phyloP scores from a whole-genome alignment of 2,329 filamentous ascomycete species.

The Penicillium concentricum region DNA sequence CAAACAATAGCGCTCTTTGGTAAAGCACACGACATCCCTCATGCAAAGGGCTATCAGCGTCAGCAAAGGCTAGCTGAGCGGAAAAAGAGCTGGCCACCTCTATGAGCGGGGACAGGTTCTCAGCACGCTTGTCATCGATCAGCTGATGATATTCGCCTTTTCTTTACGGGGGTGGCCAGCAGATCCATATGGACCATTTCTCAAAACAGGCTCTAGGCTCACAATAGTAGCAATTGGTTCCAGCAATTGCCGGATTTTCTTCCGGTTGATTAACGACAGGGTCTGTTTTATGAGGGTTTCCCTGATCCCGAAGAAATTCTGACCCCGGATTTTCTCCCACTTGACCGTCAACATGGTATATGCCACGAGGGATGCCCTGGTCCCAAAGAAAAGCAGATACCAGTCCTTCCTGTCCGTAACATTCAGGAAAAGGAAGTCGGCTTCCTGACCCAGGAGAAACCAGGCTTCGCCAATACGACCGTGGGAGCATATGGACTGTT shows the following conservation, averaged over 20 bases:
- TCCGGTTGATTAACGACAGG: background rate
- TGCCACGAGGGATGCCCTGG: background rate
- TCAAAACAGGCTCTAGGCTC: background rate
- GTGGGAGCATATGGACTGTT: background rate
- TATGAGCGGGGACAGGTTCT: background rate
- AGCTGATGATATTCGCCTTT: background rate
- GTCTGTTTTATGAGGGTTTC: background rate
- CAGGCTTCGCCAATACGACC: background rate
- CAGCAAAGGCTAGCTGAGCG: background rate
- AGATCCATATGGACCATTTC: background rate
- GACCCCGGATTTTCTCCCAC: background rate
- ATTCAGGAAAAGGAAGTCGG: background rate
- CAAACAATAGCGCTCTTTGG: background rate
- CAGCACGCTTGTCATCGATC: background rate
- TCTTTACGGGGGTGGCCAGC: background rate
- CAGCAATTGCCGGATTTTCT: background rate
- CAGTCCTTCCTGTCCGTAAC: background rate
- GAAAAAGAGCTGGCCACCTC: background rate
- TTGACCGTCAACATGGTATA: background rate
- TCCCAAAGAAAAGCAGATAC: background rate
- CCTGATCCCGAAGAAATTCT: too few species aligned
- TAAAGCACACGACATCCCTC: background rate
- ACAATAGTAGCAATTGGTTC: background rate
- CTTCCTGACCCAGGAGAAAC: background rate
- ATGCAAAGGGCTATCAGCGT: background rate